Base-by-base conservation (phyloP, 306 rosid genomes). In the Vigna radiata region DNA sequence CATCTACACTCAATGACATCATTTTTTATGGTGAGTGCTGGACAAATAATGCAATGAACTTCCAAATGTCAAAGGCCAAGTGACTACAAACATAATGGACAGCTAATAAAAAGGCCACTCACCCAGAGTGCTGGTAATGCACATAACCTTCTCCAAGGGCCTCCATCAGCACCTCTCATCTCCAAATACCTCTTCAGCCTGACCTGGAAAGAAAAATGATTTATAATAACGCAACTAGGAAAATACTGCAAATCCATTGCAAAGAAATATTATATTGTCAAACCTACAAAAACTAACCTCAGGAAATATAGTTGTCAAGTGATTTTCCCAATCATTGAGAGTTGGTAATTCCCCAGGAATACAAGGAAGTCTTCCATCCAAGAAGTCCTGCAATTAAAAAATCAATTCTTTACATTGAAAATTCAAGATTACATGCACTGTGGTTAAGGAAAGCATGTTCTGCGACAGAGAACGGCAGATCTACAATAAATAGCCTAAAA, bases 121-220 rank as follows among this genome's bases (percentile, higher is more conserved):
- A 92, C 99, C 99, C 98, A 96, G 86, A 96, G 87, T 54, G 99
- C 98, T 52, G 99, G 99, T 86, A 96, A 86, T 80, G 98, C 98
- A 81, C 97, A 92, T 77, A 96, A 85, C 85, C 97, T 92, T 92
- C 99, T 91, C 99, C 98, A 96, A 70, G 99, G 99, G 12, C 99
- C 99, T 81, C 97, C 99, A 83, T 96, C 99, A 82, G 98, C 93
- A 21, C 98, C 98, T 87, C 99, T 89, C 99, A 96, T 96, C 88
- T 96, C 99, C 89, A 96, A 81, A 84, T 96, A 96, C 79, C 99
- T 88, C 92, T 96, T 96, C 83, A 96, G 84, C 86, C 99, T 91
- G 70, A 96, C 98, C 99, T 92, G 91, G 78, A 85, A 44, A 77
- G 18, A 79, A 73, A 64, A 76, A 19, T 68, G 77, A 16, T 58